Evolutionary conservation across 2,329 filamentous ascomycete species (phyloP).

Genomic region (Lasiodiplodia sp.): DNA sequence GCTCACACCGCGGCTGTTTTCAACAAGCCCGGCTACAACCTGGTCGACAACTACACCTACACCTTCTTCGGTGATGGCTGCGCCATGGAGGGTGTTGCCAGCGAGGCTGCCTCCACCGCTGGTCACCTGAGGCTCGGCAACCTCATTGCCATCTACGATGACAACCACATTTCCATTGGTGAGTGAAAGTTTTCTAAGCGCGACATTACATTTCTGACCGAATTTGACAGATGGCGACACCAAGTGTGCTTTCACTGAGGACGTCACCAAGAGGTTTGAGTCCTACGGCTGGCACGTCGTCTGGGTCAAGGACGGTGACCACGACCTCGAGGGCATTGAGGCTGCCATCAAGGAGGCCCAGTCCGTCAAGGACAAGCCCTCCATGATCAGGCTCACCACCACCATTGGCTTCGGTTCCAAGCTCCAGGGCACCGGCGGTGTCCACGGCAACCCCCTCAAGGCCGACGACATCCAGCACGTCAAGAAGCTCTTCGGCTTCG

Average conservation of each 20-base stretch:
- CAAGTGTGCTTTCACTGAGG: constrained; percentile 95
- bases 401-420: constrained; percentile 97
- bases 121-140: constrained; percentile 98
- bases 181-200: constrained; percentile 32
- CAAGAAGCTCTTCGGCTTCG: constrained; percentile 95
- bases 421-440: constrained; percentile 90
- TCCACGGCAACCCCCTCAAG: constrained; percentile 97
- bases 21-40: constrained; percentile 94
- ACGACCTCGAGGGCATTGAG: constrained; percentile 87
- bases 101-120: constrained; percentile 89
- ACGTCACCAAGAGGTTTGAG: constrained; percentile 93
- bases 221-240: constrained; percentile 81
- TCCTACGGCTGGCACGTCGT: constrained; percentile 95
- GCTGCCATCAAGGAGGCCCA: constrained; percentile 84
- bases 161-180: constrained; percentile 94
- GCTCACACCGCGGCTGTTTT: constrained; percentile 88
- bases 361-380: constrained; percentile 93
- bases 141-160: constrained; percentile 95
- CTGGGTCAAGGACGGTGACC: constrained; percentile 85
- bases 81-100: constrained; percentile 96
- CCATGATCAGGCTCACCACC: constrained; percentile 94
- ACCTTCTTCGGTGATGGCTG: constrained; percentile 97
- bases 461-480: constrained; percentile 90
- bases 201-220: neutral
- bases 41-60: constrained; percentile 98